Percentiles rank a stretch among this genome's conserved stretches.
phyloP scores from a whole-genome alignment of 345 rosid genomes.

The Psidium guajava region DNA sequence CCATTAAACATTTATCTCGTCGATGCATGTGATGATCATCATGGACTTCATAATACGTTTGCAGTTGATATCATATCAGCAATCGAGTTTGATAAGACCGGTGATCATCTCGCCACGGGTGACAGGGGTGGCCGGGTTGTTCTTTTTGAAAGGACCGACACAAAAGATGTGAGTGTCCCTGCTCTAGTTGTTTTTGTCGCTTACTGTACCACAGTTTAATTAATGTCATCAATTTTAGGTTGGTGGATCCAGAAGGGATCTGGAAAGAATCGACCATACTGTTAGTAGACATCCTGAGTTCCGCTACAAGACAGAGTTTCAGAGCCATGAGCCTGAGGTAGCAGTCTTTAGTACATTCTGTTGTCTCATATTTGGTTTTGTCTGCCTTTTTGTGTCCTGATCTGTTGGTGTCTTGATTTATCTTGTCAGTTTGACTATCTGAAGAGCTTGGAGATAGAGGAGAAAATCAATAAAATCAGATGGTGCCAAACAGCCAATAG shows the following conservation, averaged over 20 bases:
- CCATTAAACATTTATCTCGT: not conserved
- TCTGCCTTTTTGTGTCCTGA: not conserved
- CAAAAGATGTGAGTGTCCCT: constrained; percentile 48
- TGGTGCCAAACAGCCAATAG: constrained; percentile 96
- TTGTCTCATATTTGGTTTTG: not conserved
- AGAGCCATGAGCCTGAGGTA: constrained; percentile 99
- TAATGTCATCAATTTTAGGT: constrained; percentile 27
- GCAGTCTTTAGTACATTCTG: not conserved
- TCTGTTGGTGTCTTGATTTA: not conserved
- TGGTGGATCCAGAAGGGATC: constrained; percentile 70
- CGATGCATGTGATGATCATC: not conserved
- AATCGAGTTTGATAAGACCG: constrained; percentile 93
- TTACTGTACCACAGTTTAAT: not conserved
- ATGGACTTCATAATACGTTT: constrained; percentile 2
- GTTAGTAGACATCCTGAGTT: constrained; percentile 86
- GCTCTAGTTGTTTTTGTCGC: constrained; percentile 1
- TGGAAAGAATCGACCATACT: constrained; percentile 60
- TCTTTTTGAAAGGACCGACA: constrained; percentile 91
- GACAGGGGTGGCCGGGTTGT: constrained; percentile 99
- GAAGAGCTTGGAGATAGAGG: constrained; percentile 99
- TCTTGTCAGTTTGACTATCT: constrained; percentile 91
- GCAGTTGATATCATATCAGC: constrained; percentile 99
- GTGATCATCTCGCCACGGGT: constrained; percentile 98
- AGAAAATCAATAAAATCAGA: constrained; percentile 97
- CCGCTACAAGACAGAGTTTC: constrained; percentile 98